These are phyloP conservation scores for Elongisporangium prolatum DNA, from an alignment of 352 stramenopile species.

Conservation along the genomic window DNA sequence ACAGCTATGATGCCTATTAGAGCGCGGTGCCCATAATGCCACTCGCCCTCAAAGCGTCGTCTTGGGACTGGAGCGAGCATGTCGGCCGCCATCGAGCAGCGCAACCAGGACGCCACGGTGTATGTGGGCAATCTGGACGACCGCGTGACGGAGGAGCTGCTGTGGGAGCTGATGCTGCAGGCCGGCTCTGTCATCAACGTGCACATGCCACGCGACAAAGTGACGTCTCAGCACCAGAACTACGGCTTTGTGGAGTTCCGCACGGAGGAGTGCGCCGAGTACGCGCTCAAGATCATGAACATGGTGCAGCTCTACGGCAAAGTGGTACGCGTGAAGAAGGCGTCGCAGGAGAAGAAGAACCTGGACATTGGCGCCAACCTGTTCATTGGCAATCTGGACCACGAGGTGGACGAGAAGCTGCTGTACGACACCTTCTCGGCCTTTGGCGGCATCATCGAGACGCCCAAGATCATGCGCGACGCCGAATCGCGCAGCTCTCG, in stretches of 20 bases:
- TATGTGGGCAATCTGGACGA: slow-evolving; percentile 99
- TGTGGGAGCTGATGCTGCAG: slow-evolving; percentile 96
- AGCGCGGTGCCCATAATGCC: background rate
- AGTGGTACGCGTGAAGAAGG: slow-evolving; percentile 96
- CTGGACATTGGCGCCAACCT: slow-evolving; percentile 99
- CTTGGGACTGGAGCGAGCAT: slow-evolving; percentile 15
- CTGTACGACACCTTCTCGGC: slow-evolving; percentile 99
- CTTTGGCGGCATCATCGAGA: slow-evolving; percentile 96
- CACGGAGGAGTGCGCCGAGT: slow-evolving; percentile 96
- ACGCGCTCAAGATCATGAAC: slow-evolving; percentile 98
- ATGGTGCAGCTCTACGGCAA: slow-evolving; percentile 99
- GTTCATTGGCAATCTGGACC: slow-evolving; percentile 96
- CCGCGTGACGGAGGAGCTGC: slow-evolving; percentile 92
- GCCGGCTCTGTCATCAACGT: slow-evolving; percentile 96
- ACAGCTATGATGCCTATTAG: background rate
- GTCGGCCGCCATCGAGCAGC: slow-evolving; percentile 85
- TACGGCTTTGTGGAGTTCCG: slow-evolving; percentile 99
- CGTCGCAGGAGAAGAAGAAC: slow-evolving; percentile 92
- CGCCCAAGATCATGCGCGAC: slow-evolving; percentile 95
- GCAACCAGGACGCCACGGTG: slow-evolving; percentile 95
- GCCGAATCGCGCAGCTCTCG: slow-evolving; percentile 89
- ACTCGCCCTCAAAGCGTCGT: background rate
- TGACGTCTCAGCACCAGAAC: slow-evolving; percentile 92
- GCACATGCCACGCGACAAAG: slow-evolving; percentile 98
- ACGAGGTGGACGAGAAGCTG: slow-evolving; percentile 98